A percentile compares a stretch with the other conserved stretches of the same genome.
Conservation (phyloP, 2,329 filamentous ascomycete species). For the Didymosphaeria variabile region DNA sequence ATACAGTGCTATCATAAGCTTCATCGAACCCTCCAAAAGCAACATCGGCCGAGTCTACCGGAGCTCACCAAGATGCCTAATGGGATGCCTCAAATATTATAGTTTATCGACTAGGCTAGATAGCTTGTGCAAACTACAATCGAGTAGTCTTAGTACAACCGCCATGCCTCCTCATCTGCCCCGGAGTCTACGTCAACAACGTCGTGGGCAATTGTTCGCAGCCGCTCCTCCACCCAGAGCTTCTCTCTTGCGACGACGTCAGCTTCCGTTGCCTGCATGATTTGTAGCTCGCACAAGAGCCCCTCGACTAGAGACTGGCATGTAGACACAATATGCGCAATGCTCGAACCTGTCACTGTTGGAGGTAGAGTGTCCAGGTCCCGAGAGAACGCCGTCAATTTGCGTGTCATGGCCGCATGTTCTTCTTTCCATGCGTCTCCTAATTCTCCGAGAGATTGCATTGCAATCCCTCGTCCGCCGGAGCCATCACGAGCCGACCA, state of each 20-base stretch:
- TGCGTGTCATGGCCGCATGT: conserved; percentile 44
- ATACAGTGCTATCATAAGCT: background rate
- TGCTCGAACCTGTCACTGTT: conserved; percentile 43
- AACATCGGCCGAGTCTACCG: background rate
- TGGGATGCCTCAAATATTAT: background rate
- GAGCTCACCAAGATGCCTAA: background rate
- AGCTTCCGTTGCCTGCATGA: conserved; percentile 45
- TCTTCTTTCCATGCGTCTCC: conserved; percentile 48
- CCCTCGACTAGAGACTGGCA: conserved; percentile 43
- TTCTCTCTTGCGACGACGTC: conserved; percentile 44
- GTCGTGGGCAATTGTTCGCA: conserved; percentile 38
- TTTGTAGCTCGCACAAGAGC: conserved; percentile 44
- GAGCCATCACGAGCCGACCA: conserved; percentile 30
- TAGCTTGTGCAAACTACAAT: background rate
- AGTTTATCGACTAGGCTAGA: background rate
- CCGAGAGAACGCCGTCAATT: conserved; percentile 41
- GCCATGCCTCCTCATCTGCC: conserved; percentile 34
- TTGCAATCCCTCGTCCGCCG: conserved; percentile 16
- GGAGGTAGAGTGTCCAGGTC: conserved; percentile 43
- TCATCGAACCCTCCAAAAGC: background rate
- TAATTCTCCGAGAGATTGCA: conserved; percentile 39
- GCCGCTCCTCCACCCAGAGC: conserved; percentile 47
- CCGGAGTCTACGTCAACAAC: conserved; percentile 29
- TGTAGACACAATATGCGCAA: conserved; percentile 38
- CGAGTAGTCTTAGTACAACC: conserved; percentile 22